Conservation (phyloP, 345 rosid species). For the Erucastrum elatum region DNA sequence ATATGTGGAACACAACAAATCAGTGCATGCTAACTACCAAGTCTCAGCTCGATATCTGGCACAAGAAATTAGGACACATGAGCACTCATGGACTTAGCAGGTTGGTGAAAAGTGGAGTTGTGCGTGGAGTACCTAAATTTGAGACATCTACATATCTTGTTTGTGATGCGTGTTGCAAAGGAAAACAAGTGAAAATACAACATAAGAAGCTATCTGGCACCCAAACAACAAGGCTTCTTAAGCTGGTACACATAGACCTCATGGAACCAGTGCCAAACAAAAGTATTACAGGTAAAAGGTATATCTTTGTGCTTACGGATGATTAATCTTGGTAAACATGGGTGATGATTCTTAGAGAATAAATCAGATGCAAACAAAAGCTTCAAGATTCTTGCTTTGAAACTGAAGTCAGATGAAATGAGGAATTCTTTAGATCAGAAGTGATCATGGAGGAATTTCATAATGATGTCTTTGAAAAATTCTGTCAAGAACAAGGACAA, state of each 20-base stretch:
- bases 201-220: not conserved
- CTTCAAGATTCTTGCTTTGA: not conserved
- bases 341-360: not conserved
- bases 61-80: not conserved
- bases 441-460: not conserved
- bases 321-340: not conserved
- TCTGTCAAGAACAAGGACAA: not conserved
- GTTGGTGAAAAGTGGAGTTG: not conserved
- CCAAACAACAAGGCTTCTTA: not conserved
- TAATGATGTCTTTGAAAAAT: not conserved
- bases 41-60: not conserved
- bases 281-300: not conserved
- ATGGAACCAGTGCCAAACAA: not conserved
- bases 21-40: not conserved
- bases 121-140: not conserved
- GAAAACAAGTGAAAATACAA: not conserved
- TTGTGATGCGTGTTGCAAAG: not conserved
- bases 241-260: not conserved
- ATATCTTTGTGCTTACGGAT: not conserved
- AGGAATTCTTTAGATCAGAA: not conserved
- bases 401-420: not conserved
- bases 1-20: not conserved
- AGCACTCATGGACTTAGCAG: not conserved
- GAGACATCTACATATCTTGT: not conserved
- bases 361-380: not conserved